Conservation (phyloP, 257 asterid species). For the Paraleonurus japonicus region DNA sequence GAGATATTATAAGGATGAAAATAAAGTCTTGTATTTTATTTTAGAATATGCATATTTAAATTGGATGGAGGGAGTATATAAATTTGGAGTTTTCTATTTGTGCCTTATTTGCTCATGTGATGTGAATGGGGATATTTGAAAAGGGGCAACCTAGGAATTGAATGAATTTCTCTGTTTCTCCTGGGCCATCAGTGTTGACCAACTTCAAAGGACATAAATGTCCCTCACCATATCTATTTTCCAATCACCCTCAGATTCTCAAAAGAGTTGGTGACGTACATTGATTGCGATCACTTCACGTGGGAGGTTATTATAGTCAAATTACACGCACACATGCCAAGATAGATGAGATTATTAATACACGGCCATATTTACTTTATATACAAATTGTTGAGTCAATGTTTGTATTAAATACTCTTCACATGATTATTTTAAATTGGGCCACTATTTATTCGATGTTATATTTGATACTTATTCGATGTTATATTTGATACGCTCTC, state of each 20-base stretch:
- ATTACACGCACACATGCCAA: not conserved
- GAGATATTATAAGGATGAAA: no score
- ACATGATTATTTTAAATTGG: not conserved
- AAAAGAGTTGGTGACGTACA: slow-evolving; percentile 19
- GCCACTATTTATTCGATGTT: not conserved
- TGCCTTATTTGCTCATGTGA: slow-evolving; percentile 24
- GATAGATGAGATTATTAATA: not conserved
- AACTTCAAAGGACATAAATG: not conserved
- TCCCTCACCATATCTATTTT: slow-evolving; percentile 22
- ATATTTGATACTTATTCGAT: no score
- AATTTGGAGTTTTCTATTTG: slow-evolving; percentile 16
- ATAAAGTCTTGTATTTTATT: no score
- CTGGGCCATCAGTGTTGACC: slow-evolving; percentile 30
- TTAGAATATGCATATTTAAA: no score
- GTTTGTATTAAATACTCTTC: not conserved
- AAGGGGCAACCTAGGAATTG: slow-evolving; percentile 36
- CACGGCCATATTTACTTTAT: not conserved
- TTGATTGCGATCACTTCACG: slow-evolving; percentile 18
- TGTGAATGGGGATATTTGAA: slow-evolving; percentile 19
- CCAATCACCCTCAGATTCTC: slow-evolving; percentile 10
- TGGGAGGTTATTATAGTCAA: slow-evolving; percentile 5
- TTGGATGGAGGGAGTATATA: no score
- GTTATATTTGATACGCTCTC: no score
- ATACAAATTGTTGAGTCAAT: not conserved
- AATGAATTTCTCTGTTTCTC: slow-evolving; percentile 27